Conservation (phyloP, 805 yeast genomes). For the Ogataea methanolica region DNA sequence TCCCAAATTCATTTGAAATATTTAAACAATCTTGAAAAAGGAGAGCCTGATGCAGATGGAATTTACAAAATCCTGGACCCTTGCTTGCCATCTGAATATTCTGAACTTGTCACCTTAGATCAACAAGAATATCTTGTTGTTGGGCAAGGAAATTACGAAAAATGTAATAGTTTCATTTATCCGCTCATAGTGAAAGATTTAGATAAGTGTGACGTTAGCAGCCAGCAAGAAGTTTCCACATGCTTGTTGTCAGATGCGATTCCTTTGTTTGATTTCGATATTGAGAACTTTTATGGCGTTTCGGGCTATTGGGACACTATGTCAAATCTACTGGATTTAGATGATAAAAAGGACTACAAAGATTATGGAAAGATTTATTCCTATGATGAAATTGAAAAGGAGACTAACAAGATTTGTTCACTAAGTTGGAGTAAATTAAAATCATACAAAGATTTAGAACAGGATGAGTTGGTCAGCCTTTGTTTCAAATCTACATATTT, state of each 20-base stretch:
- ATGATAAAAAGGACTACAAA: slow-evolving; percentile 14
- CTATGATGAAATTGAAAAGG: slow-evolving; percentile 37
- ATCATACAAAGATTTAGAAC: slow-evolving; percentile 26
- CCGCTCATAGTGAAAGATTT: slow-evolving; percentile 34
- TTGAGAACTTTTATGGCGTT: slow-evolving; percentile 57
- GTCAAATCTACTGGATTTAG: slow-evolving; percentile 37
- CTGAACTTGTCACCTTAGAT: slow-evolving; percentile 10
- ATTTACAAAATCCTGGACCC: slow-evolving; percentile 38
- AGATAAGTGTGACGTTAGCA: slow-evolving; percentile 16
- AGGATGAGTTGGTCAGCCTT: slow-evolving; percentile 44
- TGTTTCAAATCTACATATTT: slow-evolving; percentile 65
- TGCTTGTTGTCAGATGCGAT: slow-evolving; percentile 49
- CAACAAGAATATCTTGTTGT: slow-evolving; percentile 26
- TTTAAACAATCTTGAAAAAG: slow-evolving; percentile 29
- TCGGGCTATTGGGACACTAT: slow-evolving; percentile 67
- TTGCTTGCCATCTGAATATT: slow-evolving; percentile 48
- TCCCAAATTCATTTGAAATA: slow-evolving; percentile 49
- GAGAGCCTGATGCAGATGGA: slow-evolving; percentile 9
- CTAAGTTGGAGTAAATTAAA: slow-evolving; percentile 30
- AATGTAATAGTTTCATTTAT: slow-evolving; percentile 44
- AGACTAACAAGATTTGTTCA: slow-evolving; percentile 46
- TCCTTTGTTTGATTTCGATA: slow-evolving; percentile 54
- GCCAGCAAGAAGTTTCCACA: slow-evolving; percentile 31
- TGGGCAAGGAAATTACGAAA: slow-evolving; percentile 49
- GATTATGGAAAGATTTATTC: slow-evolving; percentile 38